Base-by-base conservation (phyloP, 1,139 yeast species). In the Kodamaea derodonti region DNA sequence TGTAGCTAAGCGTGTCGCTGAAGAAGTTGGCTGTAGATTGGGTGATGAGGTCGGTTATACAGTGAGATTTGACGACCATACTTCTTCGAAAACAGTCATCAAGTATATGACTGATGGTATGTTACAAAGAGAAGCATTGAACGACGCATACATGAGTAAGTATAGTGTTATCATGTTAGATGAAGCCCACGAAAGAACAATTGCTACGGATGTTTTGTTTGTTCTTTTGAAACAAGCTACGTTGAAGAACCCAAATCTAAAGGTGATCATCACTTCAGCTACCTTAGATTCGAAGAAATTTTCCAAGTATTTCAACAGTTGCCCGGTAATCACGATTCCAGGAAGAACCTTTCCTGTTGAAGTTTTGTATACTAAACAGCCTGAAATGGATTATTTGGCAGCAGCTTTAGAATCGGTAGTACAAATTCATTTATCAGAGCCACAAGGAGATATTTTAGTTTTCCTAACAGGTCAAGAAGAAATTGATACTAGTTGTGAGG, bases 171-270 rank as follows among this genome's bases (percentile, higher is more conserved):
- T 88, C 12, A 84, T 88, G 88, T 64, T 88, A 35, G 97, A 88
- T 61, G 97, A 88, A 58, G 97, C 97, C 0, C 98, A 92, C 58
- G 98, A 92, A 58, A 72, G 98, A 50, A 90, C 97, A 0, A 78
- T 92, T 30, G 85, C 97, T 0, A 92, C 97, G 0, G 98, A 92
- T 67, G 85, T 92, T 4, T 62, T 92, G 24, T 88, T 92, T 68
- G 95, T 95, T 0, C 62, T 92, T 31, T 60, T 92, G 42, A 84
- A 88, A 48, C 71, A 81, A 41, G 95, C 96, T 0, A 75, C 82
- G 0, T 49, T 54, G 13, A 61, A 76, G 31, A 77, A 94, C 39
- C 95, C 96, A 0, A 79, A 83, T 36, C 61, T 92, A 37, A 82
- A 82, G 50, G 68, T 90, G 4, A 81, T 92, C 34, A 80, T 88